Evolutionary conservation across 2,329 filamentous ascomycete genomes (phyloP), one percentile per base, ranked within the genome.

Genomic region (Aquanectria penicillioides): DNA sequence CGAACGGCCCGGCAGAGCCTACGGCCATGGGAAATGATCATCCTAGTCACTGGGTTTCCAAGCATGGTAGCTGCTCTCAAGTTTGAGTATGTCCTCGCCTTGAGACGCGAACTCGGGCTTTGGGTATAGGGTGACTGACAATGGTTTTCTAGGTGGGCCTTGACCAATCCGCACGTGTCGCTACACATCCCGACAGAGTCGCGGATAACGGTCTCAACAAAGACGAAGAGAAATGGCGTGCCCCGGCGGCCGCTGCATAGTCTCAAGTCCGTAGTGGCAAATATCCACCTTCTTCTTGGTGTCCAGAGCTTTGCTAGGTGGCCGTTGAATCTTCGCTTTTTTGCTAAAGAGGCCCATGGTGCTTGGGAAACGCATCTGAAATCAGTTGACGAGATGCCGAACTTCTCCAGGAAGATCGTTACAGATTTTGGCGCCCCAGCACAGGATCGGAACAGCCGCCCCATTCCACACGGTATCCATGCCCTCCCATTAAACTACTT

Each of bases 21-120:
- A 61, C 85, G 92, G 36, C 95, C 95, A 0, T 98, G 95, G 93
- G 91, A 97, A 72, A 96, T 97, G 90, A 86, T 92, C 2, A 88
- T 87, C 34, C 81, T 97, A 6, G 90, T 98, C 2, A 91, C 91
- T 6, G 94, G 94, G 0, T 99, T 99, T 65, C 93, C 92, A 0
- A 94, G 91, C 65, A 89, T 89, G 69, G 87, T 94, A 29, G 93
- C 92, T 0, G 95, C 95, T 1, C 78, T 99, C 63, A 94, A 98
- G 71, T 98, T 99, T 72, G 94, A 98, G 90, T 95, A 82, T 73
- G 87, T 81, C 31, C 28, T 5, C 28, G 15, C 25, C 15, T 25
- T 3, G 17, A 22, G 8, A 4, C n/a, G 12, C 5, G 12, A 40
- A 23, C 13, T 28, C 11, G 22, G 7, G 23, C 34, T 40, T 23